phyloP scores from a whole-genome alignment of 108 stramenopile species.

The Discostella stelligeroides region DNA sequence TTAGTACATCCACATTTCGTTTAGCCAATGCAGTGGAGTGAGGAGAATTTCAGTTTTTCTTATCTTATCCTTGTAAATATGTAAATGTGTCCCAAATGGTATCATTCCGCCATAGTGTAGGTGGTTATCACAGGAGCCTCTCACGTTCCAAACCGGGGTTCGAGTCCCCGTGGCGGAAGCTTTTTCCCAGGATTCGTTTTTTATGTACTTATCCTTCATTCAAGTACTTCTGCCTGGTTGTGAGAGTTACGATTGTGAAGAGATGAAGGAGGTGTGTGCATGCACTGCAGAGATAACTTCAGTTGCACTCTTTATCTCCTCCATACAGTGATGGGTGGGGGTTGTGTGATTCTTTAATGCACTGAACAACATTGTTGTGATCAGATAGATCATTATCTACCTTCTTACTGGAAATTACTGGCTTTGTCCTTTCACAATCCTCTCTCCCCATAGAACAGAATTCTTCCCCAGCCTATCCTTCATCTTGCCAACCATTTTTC shows the following conservation, averaged over 20 bases:
- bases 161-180: conserved; percentile 50
- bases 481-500: conserved; percentile 45
- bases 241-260: not conserved
- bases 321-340: too few species aligned
- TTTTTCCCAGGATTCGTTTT: not conserved
- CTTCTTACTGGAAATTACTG: too few species aligned
- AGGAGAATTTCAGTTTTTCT: too few species aligned
- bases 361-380: too few species aligned
- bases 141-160: conserved; percentile 57
- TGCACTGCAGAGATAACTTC: too few species aligned
- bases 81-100: too few species aligned
- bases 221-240: not conserved
- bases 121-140: conserved; percentile 54
- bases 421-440: conserved; percentile 16
- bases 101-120: conserved; percentile 47
- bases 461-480: conserved; percentile 36
- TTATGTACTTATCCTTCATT: not conserved
- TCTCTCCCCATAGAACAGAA: conserved; percentile 30
- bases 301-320: too few species aligned
- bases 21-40: too few species aligned
- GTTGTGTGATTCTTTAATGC: too few species aligned
- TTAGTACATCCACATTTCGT: too few species aligned
- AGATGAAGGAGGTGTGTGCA: not conserved
- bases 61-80: too few species aligned
- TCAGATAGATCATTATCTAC: too few species aligned